These are phyloP conservation scores for Aspergillus aculeatinus DNA, from an alignment of 2,329 filamentous ascomycete species.

Conservation along the genomic window DNA sequence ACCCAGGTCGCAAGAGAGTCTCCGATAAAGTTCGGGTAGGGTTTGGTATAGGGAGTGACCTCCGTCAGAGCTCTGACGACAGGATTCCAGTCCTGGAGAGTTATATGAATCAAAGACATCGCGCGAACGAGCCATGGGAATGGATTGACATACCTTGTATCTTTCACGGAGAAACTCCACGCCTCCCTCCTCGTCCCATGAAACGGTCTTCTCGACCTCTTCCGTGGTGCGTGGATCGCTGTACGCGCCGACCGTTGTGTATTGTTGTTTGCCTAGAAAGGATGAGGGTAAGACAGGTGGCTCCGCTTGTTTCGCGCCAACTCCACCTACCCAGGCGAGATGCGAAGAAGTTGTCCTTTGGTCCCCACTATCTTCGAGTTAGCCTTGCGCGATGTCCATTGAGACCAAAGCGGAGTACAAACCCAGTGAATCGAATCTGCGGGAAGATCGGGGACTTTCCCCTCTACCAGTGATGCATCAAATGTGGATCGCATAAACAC, in stretches of 20 bases:
- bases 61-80: constrained; percentile 43
- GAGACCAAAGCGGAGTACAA: not conserved
- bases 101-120: no score
- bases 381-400: not conserved
- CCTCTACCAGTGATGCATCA: constrained; percentile 39
- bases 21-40: constrained; percentile 48
- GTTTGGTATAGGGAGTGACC: constrained; percentile 40
- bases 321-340: constrained; percentile 39
- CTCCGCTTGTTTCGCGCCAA: not conserved
- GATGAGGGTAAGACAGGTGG: not conserved
- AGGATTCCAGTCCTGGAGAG: constrained; percentile 43
- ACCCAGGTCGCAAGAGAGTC: constrained; percentile 45
- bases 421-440: constrained; percentile 47
- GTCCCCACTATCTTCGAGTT: constrained; percentile 37
- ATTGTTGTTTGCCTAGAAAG: constrained; percentile 34
- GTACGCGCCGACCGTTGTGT: constrained; percentile 44
- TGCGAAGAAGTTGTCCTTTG: constrained; percentile 45
- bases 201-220: constrained; percentile 34
- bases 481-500: constrained; percentile 50
- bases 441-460: constrained; percentile 37
- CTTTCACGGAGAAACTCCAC: constrained; percentile 36
- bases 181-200: constrained; percentile 44
- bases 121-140: no score
- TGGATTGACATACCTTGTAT: constrained; percentile 29
- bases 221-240: constrained; percentile 38